Evolutionary conservation across 345 rosid species (phyloP).

Genomic region (Orychophragmus violaceus): DNA sequence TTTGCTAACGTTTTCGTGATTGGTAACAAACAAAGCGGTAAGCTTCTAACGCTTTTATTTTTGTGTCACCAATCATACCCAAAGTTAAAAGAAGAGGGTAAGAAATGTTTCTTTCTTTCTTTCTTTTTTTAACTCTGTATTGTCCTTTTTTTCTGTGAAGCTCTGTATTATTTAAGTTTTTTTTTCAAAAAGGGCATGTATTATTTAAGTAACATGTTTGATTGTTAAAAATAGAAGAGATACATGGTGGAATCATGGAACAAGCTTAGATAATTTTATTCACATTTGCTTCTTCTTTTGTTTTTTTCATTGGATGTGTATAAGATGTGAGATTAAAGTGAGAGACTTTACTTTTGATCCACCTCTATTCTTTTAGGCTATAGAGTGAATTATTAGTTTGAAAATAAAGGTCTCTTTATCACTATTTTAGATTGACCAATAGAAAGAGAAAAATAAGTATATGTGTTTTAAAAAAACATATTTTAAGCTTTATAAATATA

Average conservation of each 20-base stretch:
- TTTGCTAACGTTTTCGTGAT: no score
- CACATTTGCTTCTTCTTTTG: background rate
- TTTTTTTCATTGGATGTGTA: background rate
- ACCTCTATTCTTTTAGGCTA: background rate
- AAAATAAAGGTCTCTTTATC: background rate
- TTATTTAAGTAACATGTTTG: background rate
- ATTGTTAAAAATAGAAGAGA: background rate
- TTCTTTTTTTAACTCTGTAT: background rate
- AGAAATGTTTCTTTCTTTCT: conserved; percentile 9
- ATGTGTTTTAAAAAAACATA: no score
- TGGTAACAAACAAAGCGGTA: no score
- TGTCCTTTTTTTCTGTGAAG: no score
- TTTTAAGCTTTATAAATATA: no score
- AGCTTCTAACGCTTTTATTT: no score
- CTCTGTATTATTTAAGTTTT: no score
- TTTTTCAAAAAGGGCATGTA: no score
- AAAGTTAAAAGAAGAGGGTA: background rate
- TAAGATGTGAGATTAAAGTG: background rate
- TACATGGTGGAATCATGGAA: background rate
- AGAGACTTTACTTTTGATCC: conserved; percentile 10
- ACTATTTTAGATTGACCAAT: conserved; percentile 5
- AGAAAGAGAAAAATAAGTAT: background rate
- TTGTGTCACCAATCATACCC: no score
- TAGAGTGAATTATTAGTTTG: conserved; percentile 12
- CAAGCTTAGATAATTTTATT: background rate